phyloP scores from a whole-genome alignment of 495 filamentous ascomycete genomes.

The Lasiosphaeria ovina region DNA sequence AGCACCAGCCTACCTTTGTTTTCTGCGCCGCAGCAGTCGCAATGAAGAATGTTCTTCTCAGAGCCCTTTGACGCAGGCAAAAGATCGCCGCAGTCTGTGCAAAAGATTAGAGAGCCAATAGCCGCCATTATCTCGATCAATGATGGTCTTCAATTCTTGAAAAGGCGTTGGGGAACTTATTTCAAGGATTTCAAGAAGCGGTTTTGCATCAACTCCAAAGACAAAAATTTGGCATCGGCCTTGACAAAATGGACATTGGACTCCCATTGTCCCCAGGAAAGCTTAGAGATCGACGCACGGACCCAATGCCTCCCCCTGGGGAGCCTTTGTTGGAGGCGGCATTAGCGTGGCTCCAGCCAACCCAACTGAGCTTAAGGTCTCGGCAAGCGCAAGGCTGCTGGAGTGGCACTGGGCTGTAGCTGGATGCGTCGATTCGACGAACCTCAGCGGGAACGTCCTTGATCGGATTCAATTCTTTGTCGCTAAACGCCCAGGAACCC shows the following conservation, averaged over 20 bases:
- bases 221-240: too few species aligned
- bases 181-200: neutral
- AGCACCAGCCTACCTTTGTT: constrained; percentile 63
- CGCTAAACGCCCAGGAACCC: constrained; percentile 2
- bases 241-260: too few species aligned
- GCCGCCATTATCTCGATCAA: constrained; percentile 63
- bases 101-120: constrained; percentile 90
- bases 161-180: neutral
- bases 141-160: too few species aligned
- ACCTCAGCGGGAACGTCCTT: constrained; percentile 1
- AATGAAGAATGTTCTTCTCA: constrained; percentile 69
- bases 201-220: constrained; percentile 3
- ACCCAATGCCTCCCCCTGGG: neutral
- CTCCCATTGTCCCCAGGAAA: too few species aligned
- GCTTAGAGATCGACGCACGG: neutral
- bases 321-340: neutral
- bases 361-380: neutral
- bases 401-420: neutral
- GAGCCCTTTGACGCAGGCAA: constrained; percentile 76
- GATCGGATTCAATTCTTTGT: neutral
- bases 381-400: constrained; percentile 8
- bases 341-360: neutral
- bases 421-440: neutral
- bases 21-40: constrained; percentile 78
- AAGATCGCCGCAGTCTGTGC: constrained; percentile 88